These are phyloP conservation scores for Oxytropis ochrocephala DNA, from an alignment of 306 rosid genomes.

Conservation along the genomic window DNA sequence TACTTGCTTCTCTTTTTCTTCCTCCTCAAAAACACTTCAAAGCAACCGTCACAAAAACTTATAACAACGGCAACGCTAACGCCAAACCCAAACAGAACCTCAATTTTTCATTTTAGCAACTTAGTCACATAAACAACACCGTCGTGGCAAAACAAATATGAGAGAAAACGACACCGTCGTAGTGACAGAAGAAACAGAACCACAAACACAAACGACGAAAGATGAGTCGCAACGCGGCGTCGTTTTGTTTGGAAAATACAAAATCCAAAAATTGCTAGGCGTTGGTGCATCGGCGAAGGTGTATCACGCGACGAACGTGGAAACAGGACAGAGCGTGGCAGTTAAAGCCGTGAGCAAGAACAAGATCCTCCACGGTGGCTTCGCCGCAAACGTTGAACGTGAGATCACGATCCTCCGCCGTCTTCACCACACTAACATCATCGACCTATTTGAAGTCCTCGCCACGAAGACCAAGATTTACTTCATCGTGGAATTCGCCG, in stretches of 20 bases:
- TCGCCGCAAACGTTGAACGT: constrained; percentile 46
- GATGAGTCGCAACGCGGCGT: neutral
- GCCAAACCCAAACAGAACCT: neutral
- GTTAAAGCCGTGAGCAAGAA: constrained; percentile 61
- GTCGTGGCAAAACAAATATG: neutral
- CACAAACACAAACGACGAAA: neutral
- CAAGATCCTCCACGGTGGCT: constrained; percentile 33
- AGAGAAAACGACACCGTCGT: neutral
- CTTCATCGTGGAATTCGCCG: constrained; percentile 68
- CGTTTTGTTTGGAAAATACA: constrained; percentile 41
- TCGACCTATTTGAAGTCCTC: constrained; percentile 58
- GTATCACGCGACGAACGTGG: constrained; percentile 51
- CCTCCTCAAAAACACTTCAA: neutral
- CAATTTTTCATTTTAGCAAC: neutral
- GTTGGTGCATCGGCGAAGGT: constrained; percentile 79
- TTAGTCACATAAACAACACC: neutral
- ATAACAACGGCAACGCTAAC: neutral
- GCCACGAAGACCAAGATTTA: constrained; percentile 77
- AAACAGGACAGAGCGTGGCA: constrained; percentile 59
- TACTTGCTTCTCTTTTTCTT: neutral
- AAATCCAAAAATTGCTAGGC: constrained; percentile 47
- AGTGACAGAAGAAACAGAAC: neutral
- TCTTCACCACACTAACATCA: constrained; percentile 57
- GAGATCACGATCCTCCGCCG: constrained; percentile 76
- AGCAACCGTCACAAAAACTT: neutral